Base-by-base conservation (phyloP, 2,329 filamentous ascomycete genomes). In the Penicillium sp. region DNA sequence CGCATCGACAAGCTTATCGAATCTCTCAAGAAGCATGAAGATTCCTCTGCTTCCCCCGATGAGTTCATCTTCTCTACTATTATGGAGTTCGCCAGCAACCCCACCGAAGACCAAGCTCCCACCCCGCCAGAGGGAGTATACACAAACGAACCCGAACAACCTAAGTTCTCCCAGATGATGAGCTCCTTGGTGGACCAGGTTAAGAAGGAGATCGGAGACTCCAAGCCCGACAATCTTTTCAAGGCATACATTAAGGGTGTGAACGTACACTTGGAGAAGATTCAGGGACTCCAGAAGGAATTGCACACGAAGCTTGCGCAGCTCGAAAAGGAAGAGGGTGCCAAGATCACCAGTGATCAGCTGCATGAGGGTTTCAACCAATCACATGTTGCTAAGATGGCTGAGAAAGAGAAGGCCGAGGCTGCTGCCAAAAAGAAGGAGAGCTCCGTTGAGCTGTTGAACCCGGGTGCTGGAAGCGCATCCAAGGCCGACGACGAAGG, bases 121-220 rank as follows among this genome's bases (percentile, higher is more conserved):
- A 81, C 83, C 46, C 81, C 89, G 22, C 92, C 92, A 1, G 87
- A 87, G 61, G 92, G 90, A 44, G 88, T 97, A 27, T 88, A 95
- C 68, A 81, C 82, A 40, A 81, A 90, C 50, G 86, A 88, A 63
- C 84, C 88, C 71, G 86, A 87, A 67, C 85, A 90, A 64, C 90
- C 90, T 0, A 88, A 87, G 13, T 99, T 96, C 70, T 94, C 91
- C 38, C 91, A 95, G 79, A 99, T 99, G 94, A 92, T 99, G 88
- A 90, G 90, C n/a, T 86, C 88, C n/a, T 75, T 99, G 65, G 83
- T 97, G 18, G 94, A 99, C 67, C 89, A 96, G 74, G 92, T 97
- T 40, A 97, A 96, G 74, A 86, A 90, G 61, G 85, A 88, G 47
- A 80, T 96, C 34, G 89, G 92, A 52, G 89, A 92, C 69, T 69